A percentile compares a stretch with the other conserved stretches of the same genome.
These are phyloP conservation scores for Fomitopsis pinicola DNA, from an alignment of 1,284 basidiomycete species.

Conservation along the genomic window DNA sequence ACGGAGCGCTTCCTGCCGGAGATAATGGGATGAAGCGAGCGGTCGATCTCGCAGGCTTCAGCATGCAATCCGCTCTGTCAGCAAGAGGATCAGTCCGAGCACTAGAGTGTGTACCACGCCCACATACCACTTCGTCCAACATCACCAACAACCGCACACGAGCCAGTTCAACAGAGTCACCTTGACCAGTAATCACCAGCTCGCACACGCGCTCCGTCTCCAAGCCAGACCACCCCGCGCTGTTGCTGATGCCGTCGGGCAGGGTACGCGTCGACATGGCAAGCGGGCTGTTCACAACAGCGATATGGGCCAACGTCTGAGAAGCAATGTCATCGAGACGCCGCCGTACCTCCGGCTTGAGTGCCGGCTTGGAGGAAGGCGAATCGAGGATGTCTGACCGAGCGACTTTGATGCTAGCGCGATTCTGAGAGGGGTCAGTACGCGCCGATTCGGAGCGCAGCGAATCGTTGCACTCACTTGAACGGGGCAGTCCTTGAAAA, in stretches of 20 bases:
- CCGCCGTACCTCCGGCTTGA: slow-evolving; percentile 85
- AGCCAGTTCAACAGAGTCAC: slow-evolving; percentile 89
- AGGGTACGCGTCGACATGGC: slow-evolving; percentile 68
- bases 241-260: slow-evolving; percentile 71
- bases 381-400: slow-evolving; percentile 91
- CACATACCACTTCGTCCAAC: slow-evolving; percentile 87
- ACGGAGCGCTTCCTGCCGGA: slow-evolving; percentile 86
- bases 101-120: background rate
- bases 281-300: slow-evolving; percentile 80
- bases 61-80: slow-evolving; percentile 81
- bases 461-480: slow-evolving; percentile 41
- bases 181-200: slow-evolving; percentile 83
- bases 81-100: background rate
- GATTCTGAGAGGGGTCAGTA: slow-evolving; percentile 49
- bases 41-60: slow-evolving; percentile 91
- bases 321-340: slow-evolving; percentile 91
- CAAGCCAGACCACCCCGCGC: slow-evolving; percentile 79
- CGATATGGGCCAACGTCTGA: slow-evolving; percentile 84
- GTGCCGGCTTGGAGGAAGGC: slow-evolving; percentile 73
- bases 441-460: background rate
- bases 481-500: slow-evolving; percentile 87
- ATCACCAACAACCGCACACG: slow-evolving; percentile 89
- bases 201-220: slow-evolving; percentile 94
- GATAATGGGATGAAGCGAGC: slow-evolving; percentile 91
- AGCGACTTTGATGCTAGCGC: slow-evolving; percentile 83